phyloP scores from a whole-genome alignment of 2,329 filamentous ascomycete species.

The Dactylellina drechsleri region DNA sequence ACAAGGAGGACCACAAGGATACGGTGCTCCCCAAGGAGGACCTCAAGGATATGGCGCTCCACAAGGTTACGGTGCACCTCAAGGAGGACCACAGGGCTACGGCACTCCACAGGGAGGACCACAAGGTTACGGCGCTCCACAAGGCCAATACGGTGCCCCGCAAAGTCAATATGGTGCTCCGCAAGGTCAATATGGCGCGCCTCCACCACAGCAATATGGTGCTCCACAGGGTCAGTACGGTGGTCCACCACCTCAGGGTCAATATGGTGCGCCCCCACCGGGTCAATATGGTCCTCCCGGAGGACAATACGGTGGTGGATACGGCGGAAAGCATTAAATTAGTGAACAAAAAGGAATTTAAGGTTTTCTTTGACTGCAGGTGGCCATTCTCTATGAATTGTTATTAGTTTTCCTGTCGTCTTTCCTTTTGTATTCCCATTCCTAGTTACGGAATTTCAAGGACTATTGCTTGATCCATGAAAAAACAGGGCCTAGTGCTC shows the following conservation, averaged over 20 bases:
- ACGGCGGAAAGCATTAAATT: conserved; percentile 1
- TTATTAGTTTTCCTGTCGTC: conserved; percentile 2
- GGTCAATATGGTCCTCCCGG: conserved; percentile 55
- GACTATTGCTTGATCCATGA: too few species aligned
- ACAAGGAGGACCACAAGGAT: conserved; percentile 59
- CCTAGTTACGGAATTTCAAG: background rate
- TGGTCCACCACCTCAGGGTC: conserved; percentile 55
- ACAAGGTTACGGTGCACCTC: conserved; percentile 59
- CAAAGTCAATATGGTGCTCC: conserved; percentile 32
- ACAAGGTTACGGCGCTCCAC: conserved; percentile 45
- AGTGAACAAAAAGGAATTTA: background rate
- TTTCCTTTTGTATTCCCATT: background rate
- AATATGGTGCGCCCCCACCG: conserved; percentile 52
- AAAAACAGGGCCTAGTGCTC: too few species aligned
- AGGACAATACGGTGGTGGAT: conserved; percentile 20
- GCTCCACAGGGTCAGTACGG: conserved; percentile 55
- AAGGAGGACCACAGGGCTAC: conserved; percentile 56
- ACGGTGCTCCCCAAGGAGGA: conserved; percentile 60
- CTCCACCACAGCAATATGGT: conserved; percentile 54
- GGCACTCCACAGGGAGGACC: conserved; percentile 58
- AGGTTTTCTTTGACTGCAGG: background rate
- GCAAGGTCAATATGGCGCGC: conserved; percentile 58
- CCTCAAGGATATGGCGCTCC: conserved; percentile 59
- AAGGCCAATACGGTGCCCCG: conserved; percentile 36
- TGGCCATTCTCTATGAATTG: too few species aligned